phyloP scores from a whole-genome alignment of 192 early-diverging fungal genomes.

The Dimargaris verticillata region DNA sequence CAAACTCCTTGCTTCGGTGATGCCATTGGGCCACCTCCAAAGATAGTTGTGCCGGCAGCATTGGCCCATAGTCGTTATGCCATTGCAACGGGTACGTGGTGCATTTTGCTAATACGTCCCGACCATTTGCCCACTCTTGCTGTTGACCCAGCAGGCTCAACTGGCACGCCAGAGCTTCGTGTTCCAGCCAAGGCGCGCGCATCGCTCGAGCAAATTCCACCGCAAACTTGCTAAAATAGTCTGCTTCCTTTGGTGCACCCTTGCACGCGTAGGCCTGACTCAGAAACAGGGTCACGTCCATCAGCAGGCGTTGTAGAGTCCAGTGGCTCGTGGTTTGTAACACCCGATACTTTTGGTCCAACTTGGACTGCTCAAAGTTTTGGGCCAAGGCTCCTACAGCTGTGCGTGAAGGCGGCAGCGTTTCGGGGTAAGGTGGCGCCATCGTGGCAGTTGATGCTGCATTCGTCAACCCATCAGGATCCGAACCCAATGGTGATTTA shows the following conservation, averaged over 20 bases:
- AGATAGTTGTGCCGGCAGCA: too few species aligned
- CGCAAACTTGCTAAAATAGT: slow-evolving; percentile 7
- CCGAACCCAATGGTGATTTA: not conserved
- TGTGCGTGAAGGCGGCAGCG: not conserved
- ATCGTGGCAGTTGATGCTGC: not conserved
- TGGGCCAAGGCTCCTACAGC: not conserved
- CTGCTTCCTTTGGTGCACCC: slow-evolving; percentile 1
- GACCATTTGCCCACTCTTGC: not conserved
- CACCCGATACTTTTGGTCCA: not conserved
- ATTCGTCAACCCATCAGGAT: not conserved
- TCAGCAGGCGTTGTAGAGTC: not conserved
- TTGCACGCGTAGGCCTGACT: not conserved
- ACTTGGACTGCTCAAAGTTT: not conserved
- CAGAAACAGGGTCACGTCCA: slow-evolving; percentile 1
- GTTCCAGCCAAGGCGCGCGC: too few species aligned
- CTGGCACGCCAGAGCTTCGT: not conserved
- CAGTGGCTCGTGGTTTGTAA: not conserved
- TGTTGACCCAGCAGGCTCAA: not conserved
- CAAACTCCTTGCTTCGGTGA: too few species aligned
- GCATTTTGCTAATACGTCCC: not conserved
- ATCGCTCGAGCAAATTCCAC: not conserved
- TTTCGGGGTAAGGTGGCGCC: not conserved
- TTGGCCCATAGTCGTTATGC: too few species aligned
- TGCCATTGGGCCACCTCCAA: too few species aligned
- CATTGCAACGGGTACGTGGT: too few species aligned